Evolutionary conservation across 1,139 yeast species (phyloP).

Genomic region (Yamadazyma oceani): DNA sequence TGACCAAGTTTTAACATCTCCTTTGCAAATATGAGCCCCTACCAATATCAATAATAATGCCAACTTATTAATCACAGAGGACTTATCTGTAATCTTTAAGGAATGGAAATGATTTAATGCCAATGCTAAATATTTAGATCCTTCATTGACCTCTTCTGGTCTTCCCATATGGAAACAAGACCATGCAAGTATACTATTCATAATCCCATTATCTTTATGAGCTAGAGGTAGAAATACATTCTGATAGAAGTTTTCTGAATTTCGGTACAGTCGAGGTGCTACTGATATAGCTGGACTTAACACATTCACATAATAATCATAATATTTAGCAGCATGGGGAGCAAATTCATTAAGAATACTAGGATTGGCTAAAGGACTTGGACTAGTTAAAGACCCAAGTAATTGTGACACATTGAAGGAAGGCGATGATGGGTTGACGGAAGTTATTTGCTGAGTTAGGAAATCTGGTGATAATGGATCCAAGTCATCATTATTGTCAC

Average conservation of each 20-base stretch:
- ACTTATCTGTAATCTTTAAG: conserved; percentile 17
- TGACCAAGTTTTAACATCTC: conserved; percentile 73
- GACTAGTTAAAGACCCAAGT: background rate
- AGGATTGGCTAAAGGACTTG: conserved; percentile 4
- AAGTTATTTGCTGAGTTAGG: background rate
- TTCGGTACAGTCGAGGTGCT: conserved; percentile 51
- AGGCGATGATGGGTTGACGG: conserved; percentile 1
- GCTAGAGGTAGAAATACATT: conserved; percentile 81
- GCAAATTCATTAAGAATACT: conserved; percentile 7
- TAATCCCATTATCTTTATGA: conserved; percentile 62
- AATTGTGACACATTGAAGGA: background rate
- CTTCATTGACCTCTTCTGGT: conserved; percentile 39
- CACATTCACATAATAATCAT: conserved; percentile 64
- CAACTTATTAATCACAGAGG: conserved; percentile 40
- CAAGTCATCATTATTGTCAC: background rate
- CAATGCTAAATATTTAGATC: conserved; percentile 43
- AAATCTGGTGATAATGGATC: conserved; percentile 1
- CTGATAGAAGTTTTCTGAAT: conserved; percentile 63
- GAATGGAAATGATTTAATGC: conserved; percentile 47
- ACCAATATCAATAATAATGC: conserved; percentile 68
- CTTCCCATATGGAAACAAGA: conserved; percentile 66
- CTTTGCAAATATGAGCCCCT: conserved; percentile 74
- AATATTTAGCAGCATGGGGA: conserved; percentile 32
- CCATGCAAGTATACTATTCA: conserved; percentile 76
- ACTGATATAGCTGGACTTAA: conserved; percentile 61